These are phyloP conservation scores for Vitis riparia DNA, from an alignment of 164 flowering plant species.

Conservation along the genomic window DNA sequence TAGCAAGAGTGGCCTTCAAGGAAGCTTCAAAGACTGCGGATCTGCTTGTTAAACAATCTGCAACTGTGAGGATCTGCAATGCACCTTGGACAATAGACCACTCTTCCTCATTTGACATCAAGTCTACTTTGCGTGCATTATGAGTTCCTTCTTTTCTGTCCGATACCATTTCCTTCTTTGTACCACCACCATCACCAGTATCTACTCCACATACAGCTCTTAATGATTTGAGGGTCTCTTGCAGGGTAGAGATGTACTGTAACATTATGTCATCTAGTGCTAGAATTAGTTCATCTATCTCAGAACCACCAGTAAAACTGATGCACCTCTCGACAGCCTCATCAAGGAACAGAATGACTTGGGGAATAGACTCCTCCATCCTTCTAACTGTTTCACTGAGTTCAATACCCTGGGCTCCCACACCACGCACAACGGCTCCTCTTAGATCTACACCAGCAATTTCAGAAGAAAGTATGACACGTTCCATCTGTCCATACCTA, in stretches of 20 bases:
- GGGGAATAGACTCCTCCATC: constrained; percentile 99
- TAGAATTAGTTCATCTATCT: constrained; percentile 89
- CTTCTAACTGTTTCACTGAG: constrained; percentile 98
- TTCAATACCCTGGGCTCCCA: constrained; percentile 97
- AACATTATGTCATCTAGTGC: constrained; percentile 90
- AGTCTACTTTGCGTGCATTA: constrained; percentile 56
- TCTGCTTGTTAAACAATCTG: constrained; percentile 94
- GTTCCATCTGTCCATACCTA: constrained; percentile 98
- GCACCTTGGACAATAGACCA: constrained; percentile 99
- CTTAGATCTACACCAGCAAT: constrained; percentile 83
- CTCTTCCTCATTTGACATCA: constrained; percentile 88
- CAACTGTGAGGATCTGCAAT: constrained; percentile 90
- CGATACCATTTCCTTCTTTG: constrained; percentile 65
- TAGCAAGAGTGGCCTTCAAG: constrained; percentile 85
- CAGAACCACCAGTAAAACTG: constrained; percentile 96
- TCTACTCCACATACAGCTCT: constrained; percentile 91
- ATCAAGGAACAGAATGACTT: constrained; percentile 85
- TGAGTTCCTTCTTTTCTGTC: constrained; percentile 72
- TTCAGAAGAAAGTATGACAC: constrained; percentile 88
- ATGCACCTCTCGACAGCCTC: constrained; percentile 98
- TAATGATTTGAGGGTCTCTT: constrained; percentile 84
- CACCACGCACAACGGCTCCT: constrained; percentile 88
- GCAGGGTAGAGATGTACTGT: constrained; percentile 82
- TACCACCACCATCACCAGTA: constrained; percentile 39
- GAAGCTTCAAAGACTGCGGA: constrained; percentile 98